Percentiles rank a stretch among this genome's conserved stretches.
Evolutionary conservation across 495 filamentous ascomycete species (phyloP).

Genomic region (Aspergillus cavernicola): DNA sequence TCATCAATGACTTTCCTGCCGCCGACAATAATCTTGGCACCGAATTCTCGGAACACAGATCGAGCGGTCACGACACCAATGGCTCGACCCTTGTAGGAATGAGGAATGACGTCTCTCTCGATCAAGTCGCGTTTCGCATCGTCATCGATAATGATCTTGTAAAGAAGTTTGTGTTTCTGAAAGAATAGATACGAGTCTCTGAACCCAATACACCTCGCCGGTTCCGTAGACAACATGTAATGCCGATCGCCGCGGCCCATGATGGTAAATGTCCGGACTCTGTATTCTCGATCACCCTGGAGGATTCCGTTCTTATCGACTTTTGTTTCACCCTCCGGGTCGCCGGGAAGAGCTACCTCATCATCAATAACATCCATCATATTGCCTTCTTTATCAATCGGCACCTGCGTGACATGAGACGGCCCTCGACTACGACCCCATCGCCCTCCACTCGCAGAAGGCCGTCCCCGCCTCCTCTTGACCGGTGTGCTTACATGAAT

Average conservation of each 20-base stretch:
- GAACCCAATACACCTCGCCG: constrained; percentile 93
- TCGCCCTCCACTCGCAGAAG: constrained; percentile 64
- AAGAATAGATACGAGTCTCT: constrained; percentile 97
- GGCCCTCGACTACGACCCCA: constrained; percentile 66
- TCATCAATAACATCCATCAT: constrained; percentile 88
- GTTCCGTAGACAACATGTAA: constrained; percentile 98
- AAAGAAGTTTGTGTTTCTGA: constrained; percentile 89
- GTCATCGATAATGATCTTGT: constrained; percentile 93
- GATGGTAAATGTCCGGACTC: constrained; percentile 90
- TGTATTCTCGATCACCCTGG: constrained; percentile 78
- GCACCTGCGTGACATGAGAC: constrained; percentile 71
- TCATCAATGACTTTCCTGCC: constrained; percentile 84
- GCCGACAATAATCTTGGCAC: constrained; percentile 87
- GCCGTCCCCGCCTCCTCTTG: constrained; percentile 64
- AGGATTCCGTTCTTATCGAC: constrained; percentile 85
- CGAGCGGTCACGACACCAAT: constrained; percentile 96
- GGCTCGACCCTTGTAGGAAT: constrained; percentile 95
- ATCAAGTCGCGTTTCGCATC: constrained; percentile 92
- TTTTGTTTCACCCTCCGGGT: constrained; percentile 85
- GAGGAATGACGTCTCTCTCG: constrained; percentile 87
- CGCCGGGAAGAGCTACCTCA: constrained; percentile 83
- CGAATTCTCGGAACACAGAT: constrained; percentile 96
- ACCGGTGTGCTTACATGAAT: constrained; percentile 55
- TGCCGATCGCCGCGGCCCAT: constrained; percentile 75
- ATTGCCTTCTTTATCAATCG: constrained; percentile 92